Conservation (phyloP, 352 stramenopile species). For the Phytophthora foliorum region DNA sequence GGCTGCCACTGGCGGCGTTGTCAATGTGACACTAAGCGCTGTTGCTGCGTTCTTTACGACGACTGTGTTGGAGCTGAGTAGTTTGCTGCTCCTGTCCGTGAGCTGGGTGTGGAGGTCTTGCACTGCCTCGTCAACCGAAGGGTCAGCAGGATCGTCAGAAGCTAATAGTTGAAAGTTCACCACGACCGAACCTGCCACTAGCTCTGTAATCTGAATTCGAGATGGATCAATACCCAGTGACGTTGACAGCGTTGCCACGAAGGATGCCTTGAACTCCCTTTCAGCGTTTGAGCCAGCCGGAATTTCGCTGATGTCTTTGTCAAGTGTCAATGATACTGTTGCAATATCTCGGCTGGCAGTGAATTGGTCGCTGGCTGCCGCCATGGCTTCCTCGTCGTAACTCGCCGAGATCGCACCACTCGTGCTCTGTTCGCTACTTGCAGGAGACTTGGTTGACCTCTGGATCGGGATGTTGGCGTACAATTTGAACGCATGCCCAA, state of each 20-base stretch:
- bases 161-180: slow-evolving; percentile 71
- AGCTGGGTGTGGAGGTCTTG: slow-evolving; percentile 57
- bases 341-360: slow-evolving; percentile 59
- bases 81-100: slow-evolving; percentile 41
- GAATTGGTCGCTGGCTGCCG: slow-evolving; percentile 43
- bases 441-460: slow-evolving; percentile 36
- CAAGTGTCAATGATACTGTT: slow-evolving; percentile 56
- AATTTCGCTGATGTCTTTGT: slow-evolving; percentile 70
- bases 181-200: slow-evolving; percentile 69
- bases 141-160: slow-evolving; percentile 57
- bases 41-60: slow-evolving; percentile 41
- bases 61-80: slow-evolving; percentile 45
- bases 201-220: slow-evolving; percentile 59
- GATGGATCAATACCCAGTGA: slow-evolving; percentile 60
- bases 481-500: slow-evolving; percentile 60
- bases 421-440: slow-evolving; percentile 13
- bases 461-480: slow-evolving; percentile 54
- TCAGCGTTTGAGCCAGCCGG: slow-evolving; percentile 61
- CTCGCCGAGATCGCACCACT: background rate
- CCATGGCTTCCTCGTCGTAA: slow-evolving; percentile 45
- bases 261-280: slow-evolving; percentile 55
- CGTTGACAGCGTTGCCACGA: slow-evolving; percentile 41
- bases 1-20: slow-evolving; percentile 17
- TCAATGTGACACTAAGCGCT: slow-evolving; percentile 45
- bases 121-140: slow-evolving; percentile 57